Evolutionary conservation across 768 basidiomycete species (phyloP), one percentile per base, ranked within the genome.

Genomic region (Nevesoporus exiguus): DNA sequence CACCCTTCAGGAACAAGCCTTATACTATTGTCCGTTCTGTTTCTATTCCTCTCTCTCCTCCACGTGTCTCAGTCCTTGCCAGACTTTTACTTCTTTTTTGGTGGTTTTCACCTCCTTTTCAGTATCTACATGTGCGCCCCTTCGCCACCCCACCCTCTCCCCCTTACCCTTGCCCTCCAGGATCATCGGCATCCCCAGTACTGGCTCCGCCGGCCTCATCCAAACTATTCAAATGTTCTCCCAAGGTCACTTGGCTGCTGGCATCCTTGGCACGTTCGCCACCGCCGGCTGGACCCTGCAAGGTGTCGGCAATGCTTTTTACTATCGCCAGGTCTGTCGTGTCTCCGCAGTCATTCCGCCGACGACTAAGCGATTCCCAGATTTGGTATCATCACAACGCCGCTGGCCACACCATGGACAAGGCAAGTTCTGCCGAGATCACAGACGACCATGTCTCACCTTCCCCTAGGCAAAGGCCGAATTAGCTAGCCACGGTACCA

Each of bases 81-180:
- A 98, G 95, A 98, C 76, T 72, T 97, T 60, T 99, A 93, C 78
- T 96, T 98, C 79, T 83, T 98, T 74, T 99, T 99, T 75, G 81
- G 86, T 51, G 96, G 93, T 44, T 98, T 91, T 80, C 94, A 99
- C 74, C 80, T 98, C 57, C 77, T 91, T 39, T 98, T 93, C 76
- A 90, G 89, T 58, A 69, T 91, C 66, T 98, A 98, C 76, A 92
- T 91, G 93, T 90, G 67, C 76, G 85, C 63, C 11, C 56, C 19
- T 36, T 33, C 42, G 34, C 13, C 15, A 2, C 19, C 42, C 0
- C 13, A 2, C 52, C 51, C 52, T 39, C 45, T 42, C 61, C 14
- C 62, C 54, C 59, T 66, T 55, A 61, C 57, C 44, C 59, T 61
- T 64, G 66, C 56, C 55, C 56, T 66, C 43, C 47, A 95, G 90